A percentile compares a stretch with the other conserved stretches of the same genome.
phyloP scores from a whole-genome alignment of 1,139 yeast species.

The Keqinozyma sinolaborantium region DNA sequence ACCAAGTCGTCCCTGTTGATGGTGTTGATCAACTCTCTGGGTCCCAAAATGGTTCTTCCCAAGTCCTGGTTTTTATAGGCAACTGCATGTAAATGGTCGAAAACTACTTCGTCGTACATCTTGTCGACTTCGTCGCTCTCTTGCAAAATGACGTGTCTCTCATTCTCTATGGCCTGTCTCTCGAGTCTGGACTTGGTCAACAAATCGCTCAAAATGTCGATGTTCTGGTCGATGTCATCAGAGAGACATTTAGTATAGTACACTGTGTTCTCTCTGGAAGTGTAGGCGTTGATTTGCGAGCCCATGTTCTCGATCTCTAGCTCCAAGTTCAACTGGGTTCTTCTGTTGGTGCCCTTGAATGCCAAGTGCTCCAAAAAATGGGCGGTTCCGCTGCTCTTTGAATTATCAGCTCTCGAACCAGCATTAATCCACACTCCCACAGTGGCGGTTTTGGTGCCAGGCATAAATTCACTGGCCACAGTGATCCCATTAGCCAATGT shows the following conservation, averaged over 20 bases:
- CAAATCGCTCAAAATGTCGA: slow-evolving; percentile 86
- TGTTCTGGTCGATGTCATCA: slow-evolving; percentile 77
- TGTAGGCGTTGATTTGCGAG: slow-evolving; percentile 94
- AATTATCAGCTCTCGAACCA: slow-evolving; percentile 94
- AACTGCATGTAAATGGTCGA: slow-evolving; percentile 92
- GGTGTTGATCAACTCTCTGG: slow-evolving; percentile 80
- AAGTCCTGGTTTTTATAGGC: slow-evolving; percentile 88
- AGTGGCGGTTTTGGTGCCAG: slow-evolving; percentile 90
- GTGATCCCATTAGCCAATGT: slow-evolving; percentile 71
- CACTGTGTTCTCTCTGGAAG: slow-evolving; percentile 95
- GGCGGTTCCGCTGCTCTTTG: slow-evolving; percentile 87
- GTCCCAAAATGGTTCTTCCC: slow-evolving; percentile 97
- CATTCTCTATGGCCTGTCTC: slow-evolving; percentile 84
- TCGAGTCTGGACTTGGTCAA: slow-evolving; percentile 84
- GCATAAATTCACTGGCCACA: slow-evolving; percentile 86
- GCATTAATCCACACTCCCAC: slow-evolving; percentile 98
- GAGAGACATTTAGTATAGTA: slow-evolving; percentile 88
- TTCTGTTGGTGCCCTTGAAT: slow-evolving; percentile 83
- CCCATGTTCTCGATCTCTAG: slow-evolving; percentile 95
- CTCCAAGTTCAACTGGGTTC: slow-evolving; percentile 84
- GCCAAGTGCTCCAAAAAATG: slow-evolving; percentile 96
- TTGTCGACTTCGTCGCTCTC: slow-evolving; percentile 98
- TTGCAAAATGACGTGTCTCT: slow-evolving; percentile 91
- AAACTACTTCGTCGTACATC: slow-evolving; percentile 96
- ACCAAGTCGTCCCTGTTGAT: slow-evolving; percentile 75